These are phyloP conservation scores for Penicillium sp. DNA, from an alignment of 2,329 filamentous ascomycete species.

Conservation along the genomic window DNA sequence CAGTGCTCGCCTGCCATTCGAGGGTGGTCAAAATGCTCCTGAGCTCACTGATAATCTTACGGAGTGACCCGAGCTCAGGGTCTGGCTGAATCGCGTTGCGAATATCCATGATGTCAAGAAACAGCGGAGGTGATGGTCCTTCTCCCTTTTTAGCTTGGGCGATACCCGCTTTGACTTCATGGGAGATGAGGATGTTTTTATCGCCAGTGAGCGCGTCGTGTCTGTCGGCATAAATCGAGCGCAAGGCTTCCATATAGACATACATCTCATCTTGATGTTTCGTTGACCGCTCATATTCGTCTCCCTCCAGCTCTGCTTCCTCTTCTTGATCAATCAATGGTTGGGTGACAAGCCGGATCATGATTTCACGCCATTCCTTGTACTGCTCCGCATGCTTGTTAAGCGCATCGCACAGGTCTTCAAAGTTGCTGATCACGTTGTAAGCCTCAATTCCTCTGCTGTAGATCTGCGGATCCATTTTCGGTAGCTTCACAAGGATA, in stretches of 20 bases:
- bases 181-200: constrained; percentile 70
- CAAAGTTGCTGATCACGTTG: constrained; percentile 65
- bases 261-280: constrained; percentile 86
- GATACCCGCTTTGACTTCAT: constrained; percentile 68
- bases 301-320: constrained; percentile 73
- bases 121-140: constrained; percentile 71
- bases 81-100: constrained; percentile 48
- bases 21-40: constrained; percentile 63
- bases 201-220: constrained; percentile 75
- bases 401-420: constrained; percentile 64
- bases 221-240: constrained; percentile 76
- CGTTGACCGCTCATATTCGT: constrained; percentile 87
- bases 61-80: constrained; percentile 63
- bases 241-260: constrained; percentile 77
- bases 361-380: constrained; percentile 71
- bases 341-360: constrained; percentile 70
- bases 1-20: constrained; percentile 58
- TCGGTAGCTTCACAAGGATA: constrained; percentile 64
- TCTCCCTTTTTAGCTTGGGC: constrained; percentile 61
- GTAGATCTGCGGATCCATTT: constrained; percentile 55
- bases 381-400: constrained; percentile 72
- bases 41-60: constrained; percentile 69
- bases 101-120: constrained; percentile 50
- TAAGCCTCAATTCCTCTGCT: constrained; percentile 72
- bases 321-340: constrained; percentile 83